These are phyloP conservation scores for Candida saitoana DNA, from an alignment of 805 yeast genomes.

Conservation along the genomic window DNA sequence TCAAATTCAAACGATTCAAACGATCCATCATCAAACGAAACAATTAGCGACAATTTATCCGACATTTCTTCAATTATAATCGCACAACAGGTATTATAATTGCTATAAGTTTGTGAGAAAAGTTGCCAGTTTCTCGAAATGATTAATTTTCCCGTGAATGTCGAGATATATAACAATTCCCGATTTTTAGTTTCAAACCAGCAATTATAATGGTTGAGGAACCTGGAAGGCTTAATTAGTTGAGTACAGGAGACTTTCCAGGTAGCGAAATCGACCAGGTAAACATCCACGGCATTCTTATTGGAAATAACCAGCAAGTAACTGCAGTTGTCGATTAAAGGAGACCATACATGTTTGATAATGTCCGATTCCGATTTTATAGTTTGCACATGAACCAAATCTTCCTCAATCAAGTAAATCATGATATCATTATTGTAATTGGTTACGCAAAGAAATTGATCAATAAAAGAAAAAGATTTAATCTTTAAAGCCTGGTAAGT, in stretches of 20 bases:
- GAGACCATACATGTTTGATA: constrained; percentile 13
- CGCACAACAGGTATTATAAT: constrained; percentile 8
- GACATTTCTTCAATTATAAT: constrained; percentile 5
- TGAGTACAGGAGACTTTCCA: not conserved
- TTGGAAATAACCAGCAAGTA: constrained; percentile 5
- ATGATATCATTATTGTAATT: constrained; percentile 7
- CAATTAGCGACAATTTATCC: constrained; percentile 7
- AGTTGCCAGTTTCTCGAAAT: not conserved
- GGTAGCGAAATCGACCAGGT: not conserved
- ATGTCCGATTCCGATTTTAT: constrained; percentile 3
- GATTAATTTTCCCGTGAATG: constrained; percentile 2
- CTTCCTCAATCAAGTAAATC: constrained; percentile 4
- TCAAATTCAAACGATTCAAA: constrained; percentile 14
- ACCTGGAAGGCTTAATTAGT: not conserved
- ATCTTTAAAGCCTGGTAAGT: constrained; percentile 23
- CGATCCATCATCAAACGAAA: constrained; percentile 18
- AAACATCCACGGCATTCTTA: constrained; percentile 6
- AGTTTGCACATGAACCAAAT: not conserved
- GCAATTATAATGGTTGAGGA: constrained; percentile 1
- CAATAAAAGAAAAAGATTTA: constrained; percentile 23
- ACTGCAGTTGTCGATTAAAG: not conserved
- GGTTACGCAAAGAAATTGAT: constrained; percentile 4
- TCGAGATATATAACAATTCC: constrained; percentile 1
- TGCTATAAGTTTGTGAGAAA: constrained; percentile 1
- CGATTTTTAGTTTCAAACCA: not conserved